Evolutionary conservation across 2,329 filamentous ascomycete species (phyloP).

Genomic region (Fusarium illudens): DNA sequence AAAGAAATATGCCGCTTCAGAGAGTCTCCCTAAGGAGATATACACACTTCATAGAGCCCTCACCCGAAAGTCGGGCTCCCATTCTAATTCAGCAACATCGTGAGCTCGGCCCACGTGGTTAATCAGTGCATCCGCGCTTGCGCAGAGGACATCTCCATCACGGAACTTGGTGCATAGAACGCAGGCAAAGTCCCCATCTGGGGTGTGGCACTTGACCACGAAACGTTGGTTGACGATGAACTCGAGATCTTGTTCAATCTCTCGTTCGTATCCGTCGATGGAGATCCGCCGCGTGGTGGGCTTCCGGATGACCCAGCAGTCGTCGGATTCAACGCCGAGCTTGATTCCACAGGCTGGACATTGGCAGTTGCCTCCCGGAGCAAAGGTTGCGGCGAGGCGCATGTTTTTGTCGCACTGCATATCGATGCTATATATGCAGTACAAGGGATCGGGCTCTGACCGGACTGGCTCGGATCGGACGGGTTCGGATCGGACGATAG

Average conservation of each 20-base stretch:
- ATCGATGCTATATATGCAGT: constrained; percentile 38
- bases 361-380: constrained; percentile 17
- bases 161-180: constrained; percentile 34
- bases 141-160: constrained; percentile 32
- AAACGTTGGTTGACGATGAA: constrained; percentile 37
- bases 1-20: not conserved
- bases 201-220: constrained; percentile 36
- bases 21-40: not conserved
- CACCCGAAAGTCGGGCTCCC: constrained; percentile 31
- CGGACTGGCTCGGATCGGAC: not conserved
- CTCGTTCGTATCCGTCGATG: constrained; percentile 23
- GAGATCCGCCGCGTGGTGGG: constrained; percentile 13
- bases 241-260: constrained; percentile 38
- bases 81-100: constrained; percentile 30
- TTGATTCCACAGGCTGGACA: constrained; percentile 34
- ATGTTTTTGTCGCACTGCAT: constrained; percentile 24
- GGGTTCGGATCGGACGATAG: not conserved
- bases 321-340: constrained; percentile 28
- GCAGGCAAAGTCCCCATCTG: constrained; percentile 38
- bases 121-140: constrained; percentile 27
- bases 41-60: not conserved
- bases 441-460: constrained; percentile 26
- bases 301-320: constrained; percentile 37
- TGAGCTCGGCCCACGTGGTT: constrained; percentile 34
- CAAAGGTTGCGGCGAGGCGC: constrained; percentile 30